Base-by-base conservation (phyloP, 164 flowering plant genomes). In the Paratinospora sagittata region DNA sequence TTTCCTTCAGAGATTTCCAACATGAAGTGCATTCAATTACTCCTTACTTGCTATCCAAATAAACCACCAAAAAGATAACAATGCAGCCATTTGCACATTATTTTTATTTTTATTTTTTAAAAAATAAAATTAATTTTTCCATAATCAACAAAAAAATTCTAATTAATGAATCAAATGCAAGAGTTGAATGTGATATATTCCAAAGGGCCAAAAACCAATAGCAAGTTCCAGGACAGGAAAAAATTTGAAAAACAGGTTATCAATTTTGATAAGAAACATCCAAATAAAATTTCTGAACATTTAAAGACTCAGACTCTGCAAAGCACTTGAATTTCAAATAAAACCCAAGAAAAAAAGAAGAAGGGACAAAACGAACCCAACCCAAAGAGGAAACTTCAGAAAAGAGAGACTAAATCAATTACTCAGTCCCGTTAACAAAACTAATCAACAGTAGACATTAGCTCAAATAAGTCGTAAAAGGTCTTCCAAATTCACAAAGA, bases 331-430 rank as follows among this genome's bases (percentile, higher is more conserved):
- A 61, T 30, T 69, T 55, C 21, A 36, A 55, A 27, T 26, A 33
- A 21, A 45, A 6, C 6, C 16, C 63, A 27, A 43, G 27, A n/a
- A n/a, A n/a, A n/a, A n/a, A n/a, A n/a, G n/a, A 26, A 65, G 23
- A 52, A 65, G 60, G 24, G 41, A 19, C 13, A 39, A 47, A 2
- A 60, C 8, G 64, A 27, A 61, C 19, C 13, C 57, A 27, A 61
- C 34, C 13, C 57, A 72, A 72, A 34, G 36, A 69, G 66, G 43
- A 24, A 36, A 19, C 16, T 12, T 70, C 41, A 39, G 19, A 30
- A 23, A 43, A 68, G 63, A 41, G 13, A 6, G 13, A 27, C 16
- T 63, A 63, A 10, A 45, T 36, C 24, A 58, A 36, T 30, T 4
- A 30, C 34, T 70, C 27, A 70, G 26, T 12, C 65, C 72, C 1